These are phyloP conservation scores for Escovopsis sp. DNA, from an alignment of 2,329 filamentous ascomycete genomes.

Conservation along the genomic window DNA sequence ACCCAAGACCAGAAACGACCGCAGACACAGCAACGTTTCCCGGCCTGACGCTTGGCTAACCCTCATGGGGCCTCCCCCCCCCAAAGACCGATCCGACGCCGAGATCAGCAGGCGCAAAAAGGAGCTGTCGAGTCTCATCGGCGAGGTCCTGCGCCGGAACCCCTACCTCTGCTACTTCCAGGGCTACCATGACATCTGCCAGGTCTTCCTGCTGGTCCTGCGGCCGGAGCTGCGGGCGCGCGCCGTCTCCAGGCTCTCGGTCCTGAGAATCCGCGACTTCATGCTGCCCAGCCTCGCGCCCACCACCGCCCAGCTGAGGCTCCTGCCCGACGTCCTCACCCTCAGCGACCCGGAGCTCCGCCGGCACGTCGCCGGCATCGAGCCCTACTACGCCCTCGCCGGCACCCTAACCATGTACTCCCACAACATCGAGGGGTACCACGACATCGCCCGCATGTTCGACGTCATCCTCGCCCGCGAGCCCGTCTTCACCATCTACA, in stretches of 20 bases:
- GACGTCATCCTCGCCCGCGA: conserved; percentile 80
- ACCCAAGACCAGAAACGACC: not conserved
- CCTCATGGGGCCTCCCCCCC: not conserved
- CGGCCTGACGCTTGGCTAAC: not conserved
- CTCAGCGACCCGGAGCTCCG: conserved; percentile 58
- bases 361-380: conserved; percentile 58
- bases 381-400: conserved; percentile 87
- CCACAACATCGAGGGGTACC: conserved; percentile 84
- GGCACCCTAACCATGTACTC: conserved; percentile 92
- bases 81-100: conserved; percentile 48
- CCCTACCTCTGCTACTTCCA: conserved; percentile 92
- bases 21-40: not conserved
- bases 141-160: conserved; percentile 61
- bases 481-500: conserved; percentile 78
- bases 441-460: conserved; percentile 78
- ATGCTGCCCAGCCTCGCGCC: conserved; percentile 83
- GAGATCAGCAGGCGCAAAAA: conserved; percentile 57
- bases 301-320: conserved; percentile 68
- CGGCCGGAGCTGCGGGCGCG: conserved; percentile 36
- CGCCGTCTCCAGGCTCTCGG: conserved; percentile 66
- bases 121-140: conserved; percentile 69
- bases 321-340: conserved; percentile 70
- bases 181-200: conserved; percentile 96
- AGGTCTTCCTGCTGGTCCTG: conserved; percentile 82
- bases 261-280: conserved; percentile 87